Base-by-base conservation (phyloP, 192 early-diverging fungal genomes). In the Coemansia sp. region DNA sequence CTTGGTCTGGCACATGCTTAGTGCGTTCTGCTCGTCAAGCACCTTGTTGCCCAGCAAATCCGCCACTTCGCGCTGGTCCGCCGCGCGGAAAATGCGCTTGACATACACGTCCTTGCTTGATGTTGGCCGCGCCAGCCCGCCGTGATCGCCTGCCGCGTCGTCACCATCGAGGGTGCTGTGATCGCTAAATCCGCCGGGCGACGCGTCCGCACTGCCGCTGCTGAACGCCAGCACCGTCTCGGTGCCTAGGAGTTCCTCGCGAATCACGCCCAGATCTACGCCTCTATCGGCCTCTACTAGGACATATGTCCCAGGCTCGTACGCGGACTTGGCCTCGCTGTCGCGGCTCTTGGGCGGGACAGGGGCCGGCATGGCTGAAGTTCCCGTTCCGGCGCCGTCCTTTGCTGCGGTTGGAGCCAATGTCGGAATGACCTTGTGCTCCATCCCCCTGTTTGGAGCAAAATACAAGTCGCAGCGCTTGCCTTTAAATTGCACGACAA, bases 21-120 rank as follows among this genome's bases (percentile, higher is more conserved):
- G 80, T 5, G 96, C 90, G 62, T 88, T 93, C 30, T 86, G 82
- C 67, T 97, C 96, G 62, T 99, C 94, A 57, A 90, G 80, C 40
- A 81, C 81, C 73, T 99, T 97, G 63, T 70, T 75, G 53, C 64
- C 66, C 6, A 83, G 81, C 38, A 97, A 57, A 70, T 90, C 82
- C 2, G 84, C 80, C 14, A 99, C 80, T 65, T 99, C 96, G 0
- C 75, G 74, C 19, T 84, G 78, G 47, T 85, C 79, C 10, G 96
- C 94, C 19, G 85, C 56, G 43, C 92, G 78, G 74, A 85, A 92
- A 43, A 99, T 91, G 17, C 90, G 85, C 69, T 99, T 99, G 3
- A 94, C 82, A 52, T 91, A 86, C 41, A 94, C 82, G 40, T 96
- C 92, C 7, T 30, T 12, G 15, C 41, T 15, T 12, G 48, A 11